Base-by-base conservation (phyloP, 2,329 filamentous ascomycete genomes). In the Graphilbum fragrans region DNA sequence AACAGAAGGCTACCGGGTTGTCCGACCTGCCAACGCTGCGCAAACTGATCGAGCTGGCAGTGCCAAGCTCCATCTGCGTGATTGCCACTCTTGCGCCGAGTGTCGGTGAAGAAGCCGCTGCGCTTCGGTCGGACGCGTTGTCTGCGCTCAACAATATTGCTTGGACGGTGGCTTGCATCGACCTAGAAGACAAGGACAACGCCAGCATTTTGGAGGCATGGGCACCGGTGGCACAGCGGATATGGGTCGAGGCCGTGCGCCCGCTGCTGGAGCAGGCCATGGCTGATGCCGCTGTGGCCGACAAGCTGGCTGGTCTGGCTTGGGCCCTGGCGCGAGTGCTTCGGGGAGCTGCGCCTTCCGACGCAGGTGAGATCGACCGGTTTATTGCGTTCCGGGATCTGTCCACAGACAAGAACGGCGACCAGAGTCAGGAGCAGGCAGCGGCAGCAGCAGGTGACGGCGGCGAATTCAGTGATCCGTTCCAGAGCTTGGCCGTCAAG, bases 121-220 rank as follows among this genome's bases (percentile, higher is more conserved):
- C 62, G 7, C 59, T 80, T 33, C 72, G 72, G 47, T 57, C 57
- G 18, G 66, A 70, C 48, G 71, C 77, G 17, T 58, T 82, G 20
- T 70, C 73, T 2, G 69, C 75, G 16, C 64, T 83, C 44, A 80
- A 74, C 62, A 82, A 82, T 57, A 72, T 82, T 41, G 66, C 77
- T 41, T 82, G 79, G 77, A 78, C 77, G 11, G 63, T 80, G 33
- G 77, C 74, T 9, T 70, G 70, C 50, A 61, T 78, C 49, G 74
- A 79, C 56, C 77, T 77, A 51, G 62, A 66, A 20, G 66, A 72
- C 25, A 58, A 61, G n/a, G 63, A 66, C 39, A 74, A 75, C 53
- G 58, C 64, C 4, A 60, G 63, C 42, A 64, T 82, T 42, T 64
- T 65, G 40, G 59, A 58, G 37, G 65, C 65, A 5, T 82, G 79